phyloP scores from a whole-genome alignment of 495 filamentous ascomycete species.

The Talaromyces nanjingensis region DNA sequence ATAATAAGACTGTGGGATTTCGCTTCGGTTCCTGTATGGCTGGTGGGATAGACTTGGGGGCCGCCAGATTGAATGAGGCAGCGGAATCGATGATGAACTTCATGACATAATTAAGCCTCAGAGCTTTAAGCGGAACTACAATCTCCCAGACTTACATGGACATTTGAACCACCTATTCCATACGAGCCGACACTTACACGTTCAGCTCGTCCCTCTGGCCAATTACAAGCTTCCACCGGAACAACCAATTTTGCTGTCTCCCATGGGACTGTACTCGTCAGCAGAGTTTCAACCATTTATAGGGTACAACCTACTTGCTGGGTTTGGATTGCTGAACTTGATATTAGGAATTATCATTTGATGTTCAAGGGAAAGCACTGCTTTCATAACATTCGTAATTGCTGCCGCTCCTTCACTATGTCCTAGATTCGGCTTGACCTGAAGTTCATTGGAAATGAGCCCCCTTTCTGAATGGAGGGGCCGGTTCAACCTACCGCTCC shows the following conservation, averaged over 20 bases:
- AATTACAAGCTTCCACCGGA: conserved; percentile 15
- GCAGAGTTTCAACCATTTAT: too few species aligned
- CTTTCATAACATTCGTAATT: conserved; percentile 51
- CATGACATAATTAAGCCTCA: too few species aligned
- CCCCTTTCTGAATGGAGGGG: too few species aligned
- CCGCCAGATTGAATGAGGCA: too few species aligned
- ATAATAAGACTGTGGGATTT: too few species aligned
- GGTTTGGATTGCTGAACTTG: conserved; percentile 18
- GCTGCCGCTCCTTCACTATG: conserved; percentile 48
- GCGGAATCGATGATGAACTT: too few species aligned
- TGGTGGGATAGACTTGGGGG: too few species aligned
- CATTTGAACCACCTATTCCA: conserved; percentile 27
- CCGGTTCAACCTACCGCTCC: conserved; percentile 33
- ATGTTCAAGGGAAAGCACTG: conserved; percentile 44
- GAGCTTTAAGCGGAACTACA: too few species aligned
- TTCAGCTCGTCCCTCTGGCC: conserved; percentile 13
- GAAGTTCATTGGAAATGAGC: not conserved
- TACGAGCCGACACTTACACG: conserved; percentile 26
- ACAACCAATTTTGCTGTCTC: conserved; percentile 8
- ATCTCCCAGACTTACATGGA: not conserved
- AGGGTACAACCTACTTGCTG: conserved; percentile 12
- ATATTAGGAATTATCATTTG: conserved; percentile 42
- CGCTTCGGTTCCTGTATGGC: too few species aligned
- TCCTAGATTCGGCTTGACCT: conserved; percentile 46
- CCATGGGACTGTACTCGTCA: not conserved